Conservation (phyloP, 192 early-diverging fungal genomes). For the Fimicolochytrium jonesii region DNA sequence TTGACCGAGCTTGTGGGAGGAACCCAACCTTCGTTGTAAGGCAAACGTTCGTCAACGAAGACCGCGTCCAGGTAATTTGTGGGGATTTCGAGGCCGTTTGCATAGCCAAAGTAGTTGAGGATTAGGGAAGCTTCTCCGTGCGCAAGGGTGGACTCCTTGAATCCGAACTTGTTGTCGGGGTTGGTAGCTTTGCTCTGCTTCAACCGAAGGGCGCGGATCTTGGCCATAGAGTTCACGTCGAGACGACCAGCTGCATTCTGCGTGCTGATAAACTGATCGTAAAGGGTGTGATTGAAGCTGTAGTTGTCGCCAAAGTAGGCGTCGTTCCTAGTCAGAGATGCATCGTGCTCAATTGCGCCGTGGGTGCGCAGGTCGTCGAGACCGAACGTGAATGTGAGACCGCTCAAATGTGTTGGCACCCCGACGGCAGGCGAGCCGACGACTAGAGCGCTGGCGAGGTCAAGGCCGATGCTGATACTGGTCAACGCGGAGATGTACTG, state of each 20-base stretch:
- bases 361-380: slow-evolving; percentile 22
- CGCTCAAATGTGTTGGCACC: too few species aligned
- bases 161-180: slow-evolving; percentile 9
- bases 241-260: too few species aligned
- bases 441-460: slow-evolving; percentile 1
- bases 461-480: slow-evolving; percentile 1
- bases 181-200: not conserved
- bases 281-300: slow-evolving; percentile 14
- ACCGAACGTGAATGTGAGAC: not conserved
- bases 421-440: too few species aligned
- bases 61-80: not conserved
- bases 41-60: slow-evolving; percentile 17
- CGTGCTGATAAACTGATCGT: slow-evolving; percentile 11
- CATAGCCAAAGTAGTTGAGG: slow-evolving; percentile 5
- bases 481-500: slow-evolving; percentile 12
- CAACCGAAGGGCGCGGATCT: not conserved
- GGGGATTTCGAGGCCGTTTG: not conserved
- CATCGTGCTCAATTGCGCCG: slow-evolving; percentile 21
- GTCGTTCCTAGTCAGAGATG: slow-evolving; percentile 1
- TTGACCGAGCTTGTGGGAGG: too few species aligned
- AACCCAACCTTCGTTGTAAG: slow-evolving; percentile 9
- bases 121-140: slow-evolving; percentile 22
- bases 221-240: slow-evolving; percentile 6
- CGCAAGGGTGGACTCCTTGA: not conserved
- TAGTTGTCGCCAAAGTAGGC: slow-evolving; percentile 13